Conservation (phyloP, 306 rosid species). For the Vachellia pachyceras region DNA sequence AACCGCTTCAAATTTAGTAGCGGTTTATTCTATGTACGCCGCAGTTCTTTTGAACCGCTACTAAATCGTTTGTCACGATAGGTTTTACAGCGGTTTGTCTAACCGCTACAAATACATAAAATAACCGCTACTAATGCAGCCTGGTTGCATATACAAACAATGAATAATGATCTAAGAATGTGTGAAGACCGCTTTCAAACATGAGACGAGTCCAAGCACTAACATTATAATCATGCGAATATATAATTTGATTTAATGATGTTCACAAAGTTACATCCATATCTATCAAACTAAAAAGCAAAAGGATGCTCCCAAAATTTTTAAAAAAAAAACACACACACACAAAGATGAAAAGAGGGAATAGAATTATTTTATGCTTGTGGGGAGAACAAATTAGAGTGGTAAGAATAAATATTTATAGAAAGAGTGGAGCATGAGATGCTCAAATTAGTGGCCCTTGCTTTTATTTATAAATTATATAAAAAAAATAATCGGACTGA, state of each 20-base stretch:
- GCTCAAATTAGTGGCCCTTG: constrained; percentile 53
- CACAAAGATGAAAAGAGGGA: constrained; percentile 10
- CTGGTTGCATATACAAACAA: background rate
- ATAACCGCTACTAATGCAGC: no score
- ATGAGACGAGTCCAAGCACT: constrained; percentile 2
- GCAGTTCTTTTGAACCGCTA: no score
- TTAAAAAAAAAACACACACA: no score
- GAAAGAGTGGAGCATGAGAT: constrained; percentile 46
- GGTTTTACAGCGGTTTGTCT: no score
- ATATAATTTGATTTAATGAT: background rate
- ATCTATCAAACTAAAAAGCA: constrained; percentile 7
- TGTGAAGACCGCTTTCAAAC: background rate
- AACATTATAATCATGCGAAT: background rate
- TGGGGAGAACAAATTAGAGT: constrained; percentile 44
- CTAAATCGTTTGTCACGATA: no score
- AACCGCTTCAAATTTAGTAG: no score
- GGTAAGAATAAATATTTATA: constrained; percentile 5
- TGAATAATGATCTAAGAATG: background rate
- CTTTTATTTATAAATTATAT: constrained; percentile 33
- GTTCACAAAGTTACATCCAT: background rate
- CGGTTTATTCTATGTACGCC: no score
- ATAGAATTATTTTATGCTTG: constrained; percentile 34
- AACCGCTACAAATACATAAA: no score
- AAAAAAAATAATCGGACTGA: constrained; percentile 8
- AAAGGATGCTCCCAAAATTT: background rate